Conservation (phyloP, 1,284 basidiomycete genomes). For the Meira miltonrushii region DNA sequence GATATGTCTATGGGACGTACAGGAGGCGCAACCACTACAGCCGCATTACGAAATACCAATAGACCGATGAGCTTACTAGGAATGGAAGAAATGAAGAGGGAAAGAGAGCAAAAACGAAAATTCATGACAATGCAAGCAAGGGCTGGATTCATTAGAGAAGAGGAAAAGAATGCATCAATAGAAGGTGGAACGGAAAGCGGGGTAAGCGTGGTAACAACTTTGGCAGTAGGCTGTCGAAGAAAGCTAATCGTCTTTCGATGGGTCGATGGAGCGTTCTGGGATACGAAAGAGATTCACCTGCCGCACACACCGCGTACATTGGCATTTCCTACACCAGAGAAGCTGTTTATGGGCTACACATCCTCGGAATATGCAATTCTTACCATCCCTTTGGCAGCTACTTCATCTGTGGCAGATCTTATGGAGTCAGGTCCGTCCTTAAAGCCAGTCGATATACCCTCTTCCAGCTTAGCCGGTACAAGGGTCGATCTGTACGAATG, state of each 20-base stretch:
- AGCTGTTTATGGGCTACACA: slow-evolving; percentile 69
- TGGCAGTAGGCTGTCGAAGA: slow-evolving; percentile 79
- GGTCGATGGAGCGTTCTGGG: slow-evolving; percentile 72
- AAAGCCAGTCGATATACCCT: neutral
- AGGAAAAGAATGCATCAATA: slow-evolving; percentile 4
- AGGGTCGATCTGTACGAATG: slow-evolving; percentile 7
- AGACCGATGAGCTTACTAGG: slow-evolving; percentile 9
- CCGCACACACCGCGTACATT: slow-evolving; percentile 78
- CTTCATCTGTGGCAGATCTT: slow-evolving; percentile 16
- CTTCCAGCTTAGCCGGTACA: slow-evolving; percentile 3
- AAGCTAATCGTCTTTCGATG: slow-evolving; percentile 80
- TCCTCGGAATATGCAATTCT: slow-evolving; percentile 72
- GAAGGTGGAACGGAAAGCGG: slow-evolving; percentile 2
- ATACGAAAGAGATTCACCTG: slow-evolving; percentile 65
- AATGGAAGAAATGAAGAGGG: slow-evolving; percentile 14
- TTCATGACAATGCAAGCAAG: slow-evolving; percentile 6
- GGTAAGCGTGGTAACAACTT: slow-evolving; percentile 61
- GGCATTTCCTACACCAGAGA: slow-evolving; percentile 61
- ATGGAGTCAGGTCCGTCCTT: neutral
- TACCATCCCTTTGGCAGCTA: slow-evolving; percentile 55
- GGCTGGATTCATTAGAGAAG: neutral
- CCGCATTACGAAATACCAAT: neutral
- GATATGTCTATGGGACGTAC: slow-evolving; percentile 3
- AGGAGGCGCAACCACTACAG: neutral
- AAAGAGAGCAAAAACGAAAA: slow-evolving; percentile 10